A percentile compares a stretch with the other conserved stretches of the same genome.
phyloP scores from a whole-genome alignment of 345 rosid species.

The Orychophragmus violaceus region DNA sequence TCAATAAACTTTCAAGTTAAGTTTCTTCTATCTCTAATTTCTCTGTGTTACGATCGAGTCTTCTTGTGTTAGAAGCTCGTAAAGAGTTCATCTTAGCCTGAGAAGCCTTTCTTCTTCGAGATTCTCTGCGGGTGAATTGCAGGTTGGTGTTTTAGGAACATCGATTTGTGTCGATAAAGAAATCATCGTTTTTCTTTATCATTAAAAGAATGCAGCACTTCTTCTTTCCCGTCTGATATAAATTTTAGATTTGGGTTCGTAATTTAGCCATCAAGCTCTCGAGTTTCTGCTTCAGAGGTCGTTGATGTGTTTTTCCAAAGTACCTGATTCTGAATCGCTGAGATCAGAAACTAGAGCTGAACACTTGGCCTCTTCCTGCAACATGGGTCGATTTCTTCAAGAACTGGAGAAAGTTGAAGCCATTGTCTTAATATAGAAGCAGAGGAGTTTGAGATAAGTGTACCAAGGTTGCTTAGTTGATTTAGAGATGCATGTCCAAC shows the following conservation, averaged over 20 bases:
- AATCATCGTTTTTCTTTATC: too few species aligned
- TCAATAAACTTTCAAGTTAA: too few species aligned
- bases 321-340: conserved; percentile 40
- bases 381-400: not conserved
- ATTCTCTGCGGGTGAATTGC: too few species aligned
- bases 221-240: not conserved
- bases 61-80: too few species aligned
- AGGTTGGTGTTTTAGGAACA: too few species aligned
- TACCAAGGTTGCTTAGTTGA: conserved; percentile 96
- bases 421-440: not conserved
- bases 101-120: too few species aligned
- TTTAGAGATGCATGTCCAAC: conserved; percentile 72
- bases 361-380: conserved; percentile 71
- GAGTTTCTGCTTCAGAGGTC: conserved; percentile 62
- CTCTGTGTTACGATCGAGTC: too few species aligned
- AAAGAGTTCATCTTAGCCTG: too few species aligned
- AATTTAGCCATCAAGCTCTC: conserved; percentile 57
- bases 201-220: conserved; percentile 13
- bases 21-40: too few species aligned
- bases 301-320: conserved; percentile 35
- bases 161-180: too few species aligned
- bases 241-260: conserved; percentile 49
- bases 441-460: conserved; percentile 6
- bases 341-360: conserved; percentile 42
- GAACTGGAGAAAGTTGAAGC: not conserved